Conservation (phyloP, 495 filamentous ascomycete species). For the Penicillium pancosmium region DNA sequence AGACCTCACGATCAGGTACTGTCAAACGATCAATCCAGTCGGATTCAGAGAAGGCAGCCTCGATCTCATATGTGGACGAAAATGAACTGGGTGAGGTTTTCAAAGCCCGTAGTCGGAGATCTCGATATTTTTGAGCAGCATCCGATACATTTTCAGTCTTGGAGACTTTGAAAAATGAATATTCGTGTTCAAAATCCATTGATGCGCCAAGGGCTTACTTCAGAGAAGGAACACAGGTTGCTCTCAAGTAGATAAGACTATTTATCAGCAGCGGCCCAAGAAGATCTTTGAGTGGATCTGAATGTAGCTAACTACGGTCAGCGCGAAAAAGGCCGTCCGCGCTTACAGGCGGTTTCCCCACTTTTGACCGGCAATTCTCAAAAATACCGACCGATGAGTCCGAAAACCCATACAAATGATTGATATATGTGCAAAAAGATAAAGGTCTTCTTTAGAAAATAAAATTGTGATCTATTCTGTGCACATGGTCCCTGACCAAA, state of each 20-base stretch:
- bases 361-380: slow-evolving; percentile 3
- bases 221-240: neutral
- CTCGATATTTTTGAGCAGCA: slow-evolving; percentile 30
- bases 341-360: neutral
- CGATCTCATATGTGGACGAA: slow-evolving; percentile 35
- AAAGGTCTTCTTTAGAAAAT: too few relatives aligned
- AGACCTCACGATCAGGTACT: slow-evolving; percentile 19
- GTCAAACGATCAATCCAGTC: slow-evolving; percentile 32
- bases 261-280: neutral
- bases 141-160: slow-evolving; percentile 17
- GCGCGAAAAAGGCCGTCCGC: slow-evolving; percentile 13
- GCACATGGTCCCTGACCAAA: neutral
- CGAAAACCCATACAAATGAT: neutral
- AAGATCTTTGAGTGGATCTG: neutral
- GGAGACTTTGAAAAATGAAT: slow-evolving; percentile 25
- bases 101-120: slow-evolving; percentile 28
- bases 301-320: slow-evolving; percentile 9
- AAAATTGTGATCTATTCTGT: neutral
- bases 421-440: neutral
- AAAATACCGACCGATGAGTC: slow-evolving; percentile 1
- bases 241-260: neutral
- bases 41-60: slow-evolving; percentile 29
- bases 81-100: slow-evolving; percentile 32
- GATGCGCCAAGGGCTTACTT: neutral
- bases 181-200: slow-evolving; percentile 14